Base-by-base conservation (phyloP, 805 yeast species). In the Starmerella asiatica region DNA sequence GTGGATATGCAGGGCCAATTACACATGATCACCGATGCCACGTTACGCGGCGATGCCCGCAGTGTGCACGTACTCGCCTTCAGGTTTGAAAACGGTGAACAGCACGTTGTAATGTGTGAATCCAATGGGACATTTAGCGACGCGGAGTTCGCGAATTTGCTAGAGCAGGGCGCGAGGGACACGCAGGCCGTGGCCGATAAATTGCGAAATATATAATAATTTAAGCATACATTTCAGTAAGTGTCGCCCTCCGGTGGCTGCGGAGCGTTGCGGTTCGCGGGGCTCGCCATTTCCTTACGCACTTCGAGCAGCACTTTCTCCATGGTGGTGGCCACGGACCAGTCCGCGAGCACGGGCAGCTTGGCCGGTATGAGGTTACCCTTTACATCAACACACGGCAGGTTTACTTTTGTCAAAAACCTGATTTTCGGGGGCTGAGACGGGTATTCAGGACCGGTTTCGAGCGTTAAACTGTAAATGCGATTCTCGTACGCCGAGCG, bases 321-420 rank as follows among this genome's bases (percentile, higher is more conserved):
- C 85, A 91, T 83, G 33, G 86, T 82, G 57, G 79, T 82, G n/a
- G 75, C 68, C 56, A 93, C 70, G 58, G 79, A 84, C 99, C 99
- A 91, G 50, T 73, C 69, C 40, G 71, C 69, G 58, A 91, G 70
- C 14, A 78, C 75, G 29, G 76, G 76, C 50, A 91, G 76, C 47
- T 68, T 67, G 8, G 59, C 45, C 9, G 68, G 55, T 20, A 69
- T 63, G 2, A 80, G 62, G 29, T 59, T 65, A 32, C 78, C 98
- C 32, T 56, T 50, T 24, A 54, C 65, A 57, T 79, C 79, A n/a
- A 91, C 95, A 55, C 94, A 85, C 0, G 96, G 95, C 42, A 91
- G 68, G 58, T 88, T 91, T 50, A 91, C 74, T 64, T 78, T 80
- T 29, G 94, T 79, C 16, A 79, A 65, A 56, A 91, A 91, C 49